Evolutionary conservation across 1,284 basidiomycete species (phyloP), one percentile per base, ranked within the genome.

Genomic region (Coniferiporia sulphurascens): DNA sequence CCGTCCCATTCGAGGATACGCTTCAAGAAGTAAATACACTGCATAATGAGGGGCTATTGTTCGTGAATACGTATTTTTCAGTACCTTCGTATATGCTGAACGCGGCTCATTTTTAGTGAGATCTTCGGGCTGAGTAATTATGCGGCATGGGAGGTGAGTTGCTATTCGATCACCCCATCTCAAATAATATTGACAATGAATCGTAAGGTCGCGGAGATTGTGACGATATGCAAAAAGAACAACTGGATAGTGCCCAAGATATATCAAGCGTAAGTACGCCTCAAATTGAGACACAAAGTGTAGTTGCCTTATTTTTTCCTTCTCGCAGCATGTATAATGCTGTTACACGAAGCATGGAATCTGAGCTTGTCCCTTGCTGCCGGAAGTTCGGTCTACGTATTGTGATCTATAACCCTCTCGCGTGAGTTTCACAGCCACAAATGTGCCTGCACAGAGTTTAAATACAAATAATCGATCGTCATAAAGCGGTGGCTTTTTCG

Each of bases 341-440:
- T 1, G 71, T 82, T 60, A 80, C 78, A 1, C 76, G 82, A 7
- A 74, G 74, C 45, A 79, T 81, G 51, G 81, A 85, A 63, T 61
- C 78, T 1, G 82, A 85, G 67, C 73, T 84, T 21, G 70, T 83
- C n/a, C 80, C 80, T 1, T 82, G 81, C 69, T 73, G 76, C 61
- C 75, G 82, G 55, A 83, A 83, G 65, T 81, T 74, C 67, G 80
- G 78, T 19, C 67, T 86, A 52, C 70, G 80, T 27, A 71, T 83
- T 54, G 81, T 83, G 17, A 71, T 79, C 36, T 82, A 78, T 67
- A 80, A 77, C 62, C 78, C 79, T n/a, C 71, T 83, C 36, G 79
- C 79, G 75, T 74, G 53, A 60, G 71, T 67, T n/a, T 34, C 55
- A 57, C 27, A 36, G 53, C 21, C 32, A 7, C 7, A 10, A 46